Evolutionary conservation across 169 alveolate genomes (phyloP).

Genomic region (Eimeria necatrix): DNA sequence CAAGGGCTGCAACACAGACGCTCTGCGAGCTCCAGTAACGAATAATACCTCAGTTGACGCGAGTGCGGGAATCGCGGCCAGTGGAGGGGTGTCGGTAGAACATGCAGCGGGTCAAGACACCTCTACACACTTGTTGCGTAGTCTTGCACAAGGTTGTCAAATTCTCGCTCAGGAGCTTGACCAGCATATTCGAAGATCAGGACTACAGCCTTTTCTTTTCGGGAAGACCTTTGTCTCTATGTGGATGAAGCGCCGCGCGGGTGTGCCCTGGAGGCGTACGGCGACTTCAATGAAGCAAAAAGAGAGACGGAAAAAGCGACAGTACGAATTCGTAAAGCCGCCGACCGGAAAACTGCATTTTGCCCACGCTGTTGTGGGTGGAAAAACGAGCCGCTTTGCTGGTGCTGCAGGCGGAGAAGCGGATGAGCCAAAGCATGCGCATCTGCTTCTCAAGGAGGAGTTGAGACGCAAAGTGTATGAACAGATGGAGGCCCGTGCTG

Average conservation of each 20-base stretch:
- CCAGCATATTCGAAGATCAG: slow-evolving; percentile 27
- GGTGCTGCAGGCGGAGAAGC: background rate
- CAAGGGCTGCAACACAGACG: slow-evolving; percentile 29
- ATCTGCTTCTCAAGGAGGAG: slow-evolving; percentile 59
- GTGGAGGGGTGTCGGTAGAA: slow-evolving; percentile 52
- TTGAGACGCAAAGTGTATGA: slow-evolving; percentile 57
- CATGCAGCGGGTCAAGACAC: slow-evolving; percentile 21
- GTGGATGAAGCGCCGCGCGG: slow-evolving; percentile 23
- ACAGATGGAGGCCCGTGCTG: slow-evolving; percentile 74
- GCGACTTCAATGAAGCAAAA: background rate
- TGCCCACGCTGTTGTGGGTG: background rate
- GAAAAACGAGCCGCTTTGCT: background rate
- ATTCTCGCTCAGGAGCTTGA: slow-evolving; percentile 51
- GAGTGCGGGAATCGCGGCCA: background rate
- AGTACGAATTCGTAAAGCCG: background rate
- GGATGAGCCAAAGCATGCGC: slow-evolving; percentile 25
- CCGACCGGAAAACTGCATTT: background rate
- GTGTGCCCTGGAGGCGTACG: slow-evolving; percentile 26
- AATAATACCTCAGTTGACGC: background rate
- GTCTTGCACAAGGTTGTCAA: slow-evolving; percentile 57
- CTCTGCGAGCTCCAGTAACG: background rate
- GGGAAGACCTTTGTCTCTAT: background rate
- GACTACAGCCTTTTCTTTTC: background rate
- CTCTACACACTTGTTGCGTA: slow-evolving; percentile 44
- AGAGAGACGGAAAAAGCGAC: background rate